phyloP scores from a whole-genome alignment of 1,139 yeast genomes.

The Blastobotrys aristatus region DNA sequence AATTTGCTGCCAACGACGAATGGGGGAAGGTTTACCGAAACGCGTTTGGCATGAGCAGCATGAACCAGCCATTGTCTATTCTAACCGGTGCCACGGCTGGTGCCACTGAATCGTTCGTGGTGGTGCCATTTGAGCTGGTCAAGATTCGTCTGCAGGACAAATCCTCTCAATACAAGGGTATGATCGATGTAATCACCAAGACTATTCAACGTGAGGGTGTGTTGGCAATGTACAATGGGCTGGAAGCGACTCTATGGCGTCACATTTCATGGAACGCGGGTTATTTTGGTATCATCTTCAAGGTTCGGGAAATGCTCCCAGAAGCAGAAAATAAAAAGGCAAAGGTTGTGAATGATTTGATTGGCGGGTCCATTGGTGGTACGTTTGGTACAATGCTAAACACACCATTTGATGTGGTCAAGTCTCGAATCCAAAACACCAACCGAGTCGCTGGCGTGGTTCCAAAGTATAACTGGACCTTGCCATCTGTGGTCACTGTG shows the following conservation, averaged over 20 bases:
- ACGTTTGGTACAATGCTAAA: constrained; percentile 89
- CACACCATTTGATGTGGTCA: constrained; percentile 97
- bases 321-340: constrained; percentile 62
- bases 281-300: constrained; percentile 91
- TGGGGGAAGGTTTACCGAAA: constrained; percentile 84
- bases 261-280: constrained; percentile 98
- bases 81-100: constrained; percentile 98
- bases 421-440: constrained; percentile 93
- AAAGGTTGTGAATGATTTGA: constrained; percentile 77
- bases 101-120: constrained; percentile 92
- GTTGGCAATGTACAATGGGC: constrained; percentile 84
- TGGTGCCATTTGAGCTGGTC: constrained; percentile 89
- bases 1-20: constrained; percentile 96
- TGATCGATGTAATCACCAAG: constrained; percentile 72
- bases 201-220: constrained; percentile 73
- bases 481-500: constrained; percentile 72
- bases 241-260: constrained; percentile 97
- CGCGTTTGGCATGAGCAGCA: constrained; percentile 60
- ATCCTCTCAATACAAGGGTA: constrained; percentile 75
- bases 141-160: constrained; percentile 87
- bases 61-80: constrained; percentile 80
- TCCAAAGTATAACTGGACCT: constrained; percentile 86
- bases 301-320: constrained; percentile 75
- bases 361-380: constrained; percentile 95
- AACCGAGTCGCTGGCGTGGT: constrained; percentile 55